phyloP scores from a whole-genome alignment of 148 eudicot genomes.

The Limonium bicolor region DNA sequence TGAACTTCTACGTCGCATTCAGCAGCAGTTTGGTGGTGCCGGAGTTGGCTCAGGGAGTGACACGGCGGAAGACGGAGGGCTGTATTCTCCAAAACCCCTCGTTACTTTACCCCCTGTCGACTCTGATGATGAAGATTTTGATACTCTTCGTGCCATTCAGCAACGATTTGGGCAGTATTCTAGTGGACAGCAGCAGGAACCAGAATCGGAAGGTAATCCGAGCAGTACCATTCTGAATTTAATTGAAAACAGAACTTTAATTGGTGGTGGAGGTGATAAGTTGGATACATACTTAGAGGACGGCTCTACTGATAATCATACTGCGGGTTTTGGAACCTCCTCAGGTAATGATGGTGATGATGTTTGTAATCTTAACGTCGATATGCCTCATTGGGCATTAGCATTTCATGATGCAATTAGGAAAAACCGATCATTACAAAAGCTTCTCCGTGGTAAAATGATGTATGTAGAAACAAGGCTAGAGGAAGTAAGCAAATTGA shows the following conservation, averaged over 20 bases:
- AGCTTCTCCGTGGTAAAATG: constrained; percentile 51
- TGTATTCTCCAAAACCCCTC: constrained; percentile 31
- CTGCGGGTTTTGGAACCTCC: too few species aligned
- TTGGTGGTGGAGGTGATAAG: neutral
- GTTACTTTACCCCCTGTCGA: constrained; percentile 24
- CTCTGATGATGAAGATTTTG: constrained; percentile 67
- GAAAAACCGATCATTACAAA: constrained; percentile 79
- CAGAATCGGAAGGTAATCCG: neutral
- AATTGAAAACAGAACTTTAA: neutral
- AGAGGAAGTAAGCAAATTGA: constrained; percentile 48
- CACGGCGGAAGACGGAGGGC: constrained; percentile 11
- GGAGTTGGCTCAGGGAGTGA: too few species aligned
- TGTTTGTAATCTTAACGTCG: constrained; percentile 10
- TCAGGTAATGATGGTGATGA: constrained; percentile 5
- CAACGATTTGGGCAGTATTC: constrained; percentile 37
- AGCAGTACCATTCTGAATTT: neutral
- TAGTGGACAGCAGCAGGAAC: neutral
- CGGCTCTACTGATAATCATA: constrained; percentile 1
- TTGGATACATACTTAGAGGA: constrained; percentile 3
- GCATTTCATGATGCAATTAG: constrained; percentile 75
- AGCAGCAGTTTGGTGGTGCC: constrained; percentile 25
- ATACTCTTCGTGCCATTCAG: constrained; percentile 45
- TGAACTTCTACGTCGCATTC: constrained; percentile 35
- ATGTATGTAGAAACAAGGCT: constrained; percentile 52
- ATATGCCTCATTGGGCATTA: constrained; percentile 49